A percentile compares a stretch with the other conserved stretches of the same genome.
Evolutionary conservation across 306 rosid species (phyloP).

Genomic region (Prunus armeniaca): DNA sequence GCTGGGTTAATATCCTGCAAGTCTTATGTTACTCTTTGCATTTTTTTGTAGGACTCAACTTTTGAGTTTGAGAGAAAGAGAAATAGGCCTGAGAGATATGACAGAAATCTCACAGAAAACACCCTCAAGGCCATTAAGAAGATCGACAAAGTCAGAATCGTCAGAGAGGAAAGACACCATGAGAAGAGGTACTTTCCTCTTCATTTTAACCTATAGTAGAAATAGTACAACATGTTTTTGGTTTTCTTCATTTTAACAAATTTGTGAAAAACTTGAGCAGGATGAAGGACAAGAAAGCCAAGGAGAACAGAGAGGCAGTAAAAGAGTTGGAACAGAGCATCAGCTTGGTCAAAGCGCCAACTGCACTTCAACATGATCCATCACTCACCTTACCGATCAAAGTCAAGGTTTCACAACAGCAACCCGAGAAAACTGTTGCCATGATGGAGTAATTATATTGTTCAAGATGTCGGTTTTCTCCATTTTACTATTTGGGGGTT

Average conservation of each 20-base stretch:
- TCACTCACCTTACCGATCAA: constrained; percentile 51
- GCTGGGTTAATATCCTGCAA: not conserved
- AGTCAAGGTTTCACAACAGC: constrained; percentile 44
- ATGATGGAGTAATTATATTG: constrained; percentile 65
- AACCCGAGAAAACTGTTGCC: constrained; percentile 35
- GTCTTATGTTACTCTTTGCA: not conserved
- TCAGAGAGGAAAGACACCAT: constrained; percentile 48
- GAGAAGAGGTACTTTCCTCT: constrained; percentile 41
- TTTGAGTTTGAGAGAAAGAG: constrained; percentile 95
- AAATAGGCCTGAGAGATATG: constrained; percentile 82
- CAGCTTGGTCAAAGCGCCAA: constrained; percentile 58
- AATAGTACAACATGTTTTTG: not conserved
- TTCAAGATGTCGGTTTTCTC: not conserved
- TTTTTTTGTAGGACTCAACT: constrained; percentile 58
- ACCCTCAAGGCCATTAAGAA: constrained; percentile 68
- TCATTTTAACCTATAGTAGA: not conserved
- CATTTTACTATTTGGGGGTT: not conserved
- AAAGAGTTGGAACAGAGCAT: constrained; percentile 48
- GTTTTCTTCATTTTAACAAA: constrained; percentile 8
- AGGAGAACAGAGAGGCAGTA: constrained; percentile 28
- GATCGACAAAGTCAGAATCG: constrained; percentile 63
- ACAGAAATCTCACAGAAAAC: constrained; percentile 57
- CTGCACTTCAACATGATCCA: constrained; percentile 40
- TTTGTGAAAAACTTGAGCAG: constrained; percentile 29
- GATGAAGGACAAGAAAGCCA: constrained; percentile 44